These are phyloP conservation scores for Lactifluus hygrophoroides DNA, from an alignment of 768 basidiomycete genomes.

Conservation along the genomic window DNA sequence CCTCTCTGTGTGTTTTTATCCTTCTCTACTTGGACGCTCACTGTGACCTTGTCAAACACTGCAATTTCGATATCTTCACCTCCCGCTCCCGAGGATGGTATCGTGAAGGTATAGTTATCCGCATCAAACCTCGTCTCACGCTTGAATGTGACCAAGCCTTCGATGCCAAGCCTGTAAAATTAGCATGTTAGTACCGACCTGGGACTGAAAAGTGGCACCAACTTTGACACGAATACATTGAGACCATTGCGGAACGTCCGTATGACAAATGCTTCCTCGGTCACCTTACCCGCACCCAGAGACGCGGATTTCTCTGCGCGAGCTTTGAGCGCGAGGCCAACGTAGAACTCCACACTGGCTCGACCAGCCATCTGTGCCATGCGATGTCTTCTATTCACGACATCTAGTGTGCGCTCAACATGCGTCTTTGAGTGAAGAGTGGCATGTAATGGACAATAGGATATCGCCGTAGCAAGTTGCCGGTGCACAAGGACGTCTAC, in stretches of 20 bases:
- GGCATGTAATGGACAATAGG: constrained; percentile 72
- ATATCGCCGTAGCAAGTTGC: constrained; percentile 86
- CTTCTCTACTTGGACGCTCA: constrained; percentile 90
- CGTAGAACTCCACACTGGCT: constrained; percentile 96
- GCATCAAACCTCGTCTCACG: constrained; percentile 82
- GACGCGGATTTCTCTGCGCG: constrained; percentile 39
- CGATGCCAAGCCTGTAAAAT: constrained; percentile 69
- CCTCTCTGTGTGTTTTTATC: constrained; percentile 90
- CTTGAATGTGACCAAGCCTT: constrained; percentile 93
- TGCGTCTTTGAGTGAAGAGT: constrained; percentile 81
- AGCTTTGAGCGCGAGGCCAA: constrained; percentile 82
- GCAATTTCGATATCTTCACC: constrained; percentile 51
- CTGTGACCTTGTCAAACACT: constrained; percentile 89
- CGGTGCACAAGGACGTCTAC: constrained; percentile 89
- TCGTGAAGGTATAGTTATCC: constrained; percentile 77
- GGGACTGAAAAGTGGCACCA: constrained; percentile 28
- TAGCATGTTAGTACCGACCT: not conserved
- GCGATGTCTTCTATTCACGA: constrained; percentile 86
- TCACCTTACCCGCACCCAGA: constrained; percentile 31
- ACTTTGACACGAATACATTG: constrained; percentile 95
- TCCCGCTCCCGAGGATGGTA: constrained; percentile 37
- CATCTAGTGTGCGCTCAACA: constrained; percentile 78
- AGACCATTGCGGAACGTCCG: constrained; percentile 90
- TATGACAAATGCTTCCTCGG: constrained; percentile 88
- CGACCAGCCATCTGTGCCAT: constrained; percentile 98